These are phyloP conservation scores for Pisolithus tinctorius DNA, from an alignment of 768 basidiomycete species.

Conservation along the genomic window DNA sequence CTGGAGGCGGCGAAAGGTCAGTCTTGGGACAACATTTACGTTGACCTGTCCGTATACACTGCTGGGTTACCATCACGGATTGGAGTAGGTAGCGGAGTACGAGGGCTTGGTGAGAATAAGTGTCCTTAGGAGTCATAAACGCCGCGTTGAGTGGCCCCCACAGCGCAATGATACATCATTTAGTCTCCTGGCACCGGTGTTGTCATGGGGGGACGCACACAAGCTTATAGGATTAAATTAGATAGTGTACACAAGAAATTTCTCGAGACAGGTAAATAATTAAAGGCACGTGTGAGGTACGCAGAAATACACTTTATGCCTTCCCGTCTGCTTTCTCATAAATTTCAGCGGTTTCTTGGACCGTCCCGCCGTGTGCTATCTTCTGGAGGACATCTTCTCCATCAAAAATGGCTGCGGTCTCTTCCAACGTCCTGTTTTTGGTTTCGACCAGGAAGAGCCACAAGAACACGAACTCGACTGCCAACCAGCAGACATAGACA, in stretches of 20 bases:
- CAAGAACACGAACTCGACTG: conserved; percentile 56
- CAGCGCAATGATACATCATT: too few relatives aligned
- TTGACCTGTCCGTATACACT: conserved; percentile 91
- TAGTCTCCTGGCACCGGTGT: too few relatives aligned
- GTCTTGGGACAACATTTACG: conserved; percentile 92
- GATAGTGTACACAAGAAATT: too few relatives aligned
- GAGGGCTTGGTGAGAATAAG: too few relatives aligned
- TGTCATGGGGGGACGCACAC: too few relatives aligned
- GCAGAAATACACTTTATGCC: too few relatives aligned
- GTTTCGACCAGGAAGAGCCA: conserved; percentile 70
- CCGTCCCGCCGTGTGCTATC: conserved; percentile 21
- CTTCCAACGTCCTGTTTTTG: conserved; percentile 67
- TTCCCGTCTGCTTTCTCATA: too few relatives aligned
- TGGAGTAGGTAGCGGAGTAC: conserved; percentile 74
- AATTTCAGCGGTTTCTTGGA: too few relatives aligned
- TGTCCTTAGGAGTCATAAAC: conserved; percentile 19
- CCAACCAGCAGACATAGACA: conserved; percentile 52
- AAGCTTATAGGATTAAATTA: too few relatives aligned
- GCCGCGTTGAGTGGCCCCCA: too few relatives aligned
- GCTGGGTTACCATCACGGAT: conserved; percentile 80
- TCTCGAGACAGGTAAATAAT: too few relatives aligned
- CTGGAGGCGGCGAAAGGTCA: conserved; percentile 79
- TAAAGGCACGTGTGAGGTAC: too few relatives aligned
- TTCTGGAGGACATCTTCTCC: conserved; percentile 46
- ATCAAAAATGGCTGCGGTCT: conserved; percentile 78